These are phyloP conservation scores for Penicillium hordei DNA, from an alignment of 2,329 filamentous ascomycete genomes.

Conservation along the genomic window DNA sequence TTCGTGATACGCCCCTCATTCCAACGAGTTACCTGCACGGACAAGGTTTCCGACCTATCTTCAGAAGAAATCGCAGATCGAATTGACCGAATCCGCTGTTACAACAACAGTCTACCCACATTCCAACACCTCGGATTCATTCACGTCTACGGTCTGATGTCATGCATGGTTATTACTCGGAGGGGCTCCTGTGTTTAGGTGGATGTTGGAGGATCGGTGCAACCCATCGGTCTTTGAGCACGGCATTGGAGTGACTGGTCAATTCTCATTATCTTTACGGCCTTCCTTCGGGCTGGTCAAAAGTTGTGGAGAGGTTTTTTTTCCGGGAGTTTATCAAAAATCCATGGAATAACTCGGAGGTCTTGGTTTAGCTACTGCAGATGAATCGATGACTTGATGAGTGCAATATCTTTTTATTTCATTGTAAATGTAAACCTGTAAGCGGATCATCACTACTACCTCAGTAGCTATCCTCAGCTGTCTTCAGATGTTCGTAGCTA, in stretches of 20 bases:
- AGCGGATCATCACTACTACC: not conserved
- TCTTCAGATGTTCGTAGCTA: not conserved
- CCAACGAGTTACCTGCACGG: conserved; percentile 23
- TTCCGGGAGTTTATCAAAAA: conserved; percentile 36
- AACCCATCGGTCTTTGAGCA: conserved; percentile 17
- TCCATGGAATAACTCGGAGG: conserved; percentile 28
- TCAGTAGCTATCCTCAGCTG: not conserved
- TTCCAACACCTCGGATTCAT: conserved; percentile 33
- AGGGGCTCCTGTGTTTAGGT: conserved; percentile 36
- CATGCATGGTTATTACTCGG: conserved; percentile 29
- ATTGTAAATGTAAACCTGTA: conserved; percentile 2
- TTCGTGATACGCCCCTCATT: conserved; percentile 29
- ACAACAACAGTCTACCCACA: conserved; percentile 21
- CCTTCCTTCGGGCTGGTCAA: conserved; percentile 19
- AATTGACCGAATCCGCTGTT: conserved; percentile 32
- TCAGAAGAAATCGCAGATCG: conserved; percentile 21
- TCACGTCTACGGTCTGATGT: conserved; percentile 31
- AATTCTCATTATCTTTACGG: conserved; percentile 30
- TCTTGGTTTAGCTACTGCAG: conserved; percentile 29
- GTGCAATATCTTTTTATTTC: conserved; percentile 10
- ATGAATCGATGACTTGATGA: conserved; percentile 29
- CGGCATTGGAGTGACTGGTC: conserved; percentile 36
- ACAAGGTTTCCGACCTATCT: conserved; percentile 18
- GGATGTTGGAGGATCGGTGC: conserved; percentile 33
- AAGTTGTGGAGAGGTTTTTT: conserved; percentile 39